Percentiles rank a stretch among this genome's conserved stretches.
These are phyloP conservation scores for Sequoia sempervirens DNA, from an alignment of 75 land plant genomes.

Conservation along the genomic window DNA sequence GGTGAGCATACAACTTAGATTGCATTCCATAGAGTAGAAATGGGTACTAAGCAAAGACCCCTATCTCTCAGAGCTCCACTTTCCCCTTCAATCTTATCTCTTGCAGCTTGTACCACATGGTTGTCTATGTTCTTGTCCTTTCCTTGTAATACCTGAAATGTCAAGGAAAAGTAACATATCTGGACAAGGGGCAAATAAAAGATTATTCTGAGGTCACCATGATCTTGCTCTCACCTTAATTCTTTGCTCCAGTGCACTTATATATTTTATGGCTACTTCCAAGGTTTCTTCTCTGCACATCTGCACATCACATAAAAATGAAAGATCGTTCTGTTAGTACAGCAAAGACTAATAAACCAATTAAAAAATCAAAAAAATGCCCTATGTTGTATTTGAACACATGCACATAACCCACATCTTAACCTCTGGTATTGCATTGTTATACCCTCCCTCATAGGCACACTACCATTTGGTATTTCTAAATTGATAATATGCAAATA, in stretches of 20 bases:
- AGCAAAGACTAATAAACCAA: background rate
- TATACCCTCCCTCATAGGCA: background rate
- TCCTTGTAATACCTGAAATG: background rate
- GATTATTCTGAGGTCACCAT: background rate
- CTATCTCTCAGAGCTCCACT: background rate
- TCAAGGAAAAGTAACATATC: background rate
- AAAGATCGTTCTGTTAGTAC: background rate
- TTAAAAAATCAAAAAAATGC: background rate
- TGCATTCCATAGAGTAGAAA: background rate
- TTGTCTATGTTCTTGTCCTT: background rate
- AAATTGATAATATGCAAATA: background rate
- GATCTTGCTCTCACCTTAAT: slow-evolving; percentile 3
- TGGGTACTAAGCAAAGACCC: slow-evolving; percentile 5
- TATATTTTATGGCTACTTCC: background rate
- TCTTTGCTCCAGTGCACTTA: slow-evolving; percentile 3
- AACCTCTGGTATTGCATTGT: background rate
- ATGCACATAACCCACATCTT: background rate
- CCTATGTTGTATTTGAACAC: background rate
- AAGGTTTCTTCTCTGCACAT: background rate
- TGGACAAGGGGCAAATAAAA: background rate
- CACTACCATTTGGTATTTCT: background rate
- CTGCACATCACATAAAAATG: background rate
- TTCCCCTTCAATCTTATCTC: background rate
- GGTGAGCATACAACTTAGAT: background rate
- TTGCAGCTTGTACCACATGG: background rate